Evolutionary conservation across 2,329 filamentous ascomycete species (phyloP).

Genomic region (Pseudopithomyces chartarum): DNA sequence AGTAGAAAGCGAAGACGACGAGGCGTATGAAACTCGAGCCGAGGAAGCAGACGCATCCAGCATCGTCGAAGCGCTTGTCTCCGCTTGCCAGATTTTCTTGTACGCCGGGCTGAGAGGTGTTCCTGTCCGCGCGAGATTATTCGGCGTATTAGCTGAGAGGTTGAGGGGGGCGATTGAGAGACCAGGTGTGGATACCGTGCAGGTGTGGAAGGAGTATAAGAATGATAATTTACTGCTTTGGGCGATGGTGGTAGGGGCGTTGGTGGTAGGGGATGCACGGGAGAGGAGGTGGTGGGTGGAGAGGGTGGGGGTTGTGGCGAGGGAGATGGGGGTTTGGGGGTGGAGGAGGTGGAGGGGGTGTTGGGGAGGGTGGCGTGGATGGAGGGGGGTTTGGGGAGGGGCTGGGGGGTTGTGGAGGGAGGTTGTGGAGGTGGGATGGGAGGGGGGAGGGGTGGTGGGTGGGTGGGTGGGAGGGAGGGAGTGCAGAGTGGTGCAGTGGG

Average conservation of each 20-base stretch:
- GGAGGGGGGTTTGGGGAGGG: conserved; percentile 20
- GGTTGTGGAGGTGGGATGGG: not conserved
- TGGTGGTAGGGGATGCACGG: conserved; percentile 6
- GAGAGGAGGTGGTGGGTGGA: conserved; percentile 23
- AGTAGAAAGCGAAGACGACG: conserved; percentile 2
- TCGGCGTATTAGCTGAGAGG: conserved; percentile 22
- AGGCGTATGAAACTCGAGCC: not conserved
- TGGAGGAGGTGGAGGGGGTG: conserved; percentile 12
- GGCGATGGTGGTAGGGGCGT: conserved; percentile 24
- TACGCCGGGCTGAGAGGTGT: conserved; percentile 27
- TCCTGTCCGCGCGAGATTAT: conserved; percentile 26
- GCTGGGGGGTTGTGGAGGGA: conserved; percentile 18
- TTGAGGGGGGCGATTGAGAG: conserved; percentile 17
- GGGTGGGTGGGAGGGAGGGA: not conserved
- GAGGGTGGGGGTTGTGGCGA: conserved; percentile 15
- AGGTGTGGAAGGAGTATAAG: conserved; percentile 19
- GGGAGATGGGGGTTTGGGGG: conserved; percentile 13
- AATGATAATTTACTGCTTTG: conserved; percentile 29
- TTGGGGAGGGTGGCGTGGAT: conserved; percentile 30
- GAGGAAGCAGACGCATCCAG: conserved; percentile 22
- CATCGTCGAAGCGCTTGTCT: conserved; percentile 24
- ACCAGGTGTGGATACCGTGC: conserved; percentile 8
- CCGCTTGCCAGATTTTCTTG: conserved; percentile 28
- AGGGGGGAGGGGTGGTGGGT: not conserved
- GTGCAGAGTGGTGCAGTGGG: not conserved